phyloP scores from a whole-genome alignment of 2,329 filamentous ascomycete genomes.

The Orbilia javanica region DNA sequence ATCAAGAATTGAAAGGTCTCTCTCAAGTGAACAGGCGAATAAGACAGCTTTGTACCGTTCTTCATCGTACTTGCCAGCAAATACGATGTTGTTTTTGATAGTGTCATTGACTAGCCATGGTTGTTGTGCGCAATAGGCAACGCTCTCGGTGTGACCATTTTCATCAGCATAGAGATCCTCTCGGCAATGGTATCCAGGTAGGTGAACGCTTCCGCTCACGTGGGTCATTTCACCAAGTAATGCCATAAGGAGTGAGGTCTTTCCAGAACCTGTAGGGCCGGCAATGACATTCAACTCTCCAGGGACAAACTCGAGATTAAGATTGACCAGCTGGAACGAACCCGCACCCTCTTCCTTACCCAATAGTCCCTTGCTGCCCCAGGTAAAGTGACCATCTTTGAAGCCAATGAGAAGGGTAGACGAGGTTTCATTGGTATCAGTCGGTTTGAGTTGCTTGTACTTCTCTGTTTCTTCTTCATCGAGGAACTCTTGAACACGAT shows the following conservation, averaged over 20 bases:
- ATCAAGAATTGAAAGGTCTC: slow-evolving; percentile 91
- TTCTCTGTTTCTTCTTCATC: slow-evolving; percentile 96
- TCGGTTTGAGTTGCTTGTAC: slow-evolving; percentile 79
- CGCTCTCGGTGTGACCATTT: slow-evolving; percentile 87
- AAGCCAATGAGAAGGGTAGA: slow-evolving; percentile 85
- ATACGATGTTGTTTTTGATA: slow-evolving; percentile 95
- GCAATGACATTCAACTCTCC: slow-evolving; percentile 92
- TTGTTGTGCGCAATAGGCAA: slow-evolving; percentile 96
- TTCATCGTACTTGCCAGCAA: slow-evolving; percentile 83
- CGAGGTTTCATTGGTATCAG: slow-evolving; percentile 74
- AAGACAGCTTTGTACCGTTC: slow-evolving; percentile 88
- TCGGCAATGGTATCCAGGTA: slow-evolving; percentile 86
- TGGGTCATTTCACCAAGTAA: slow-evolving; percentile 95
- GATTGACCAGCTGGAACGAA: slow-evolving; percentile 83
- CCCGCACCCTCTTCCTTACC: slow-evolving; percentile 71
- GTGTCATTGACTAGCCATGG: slow-evolving; percentile 97
- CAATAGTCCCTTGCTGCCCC: slow-evolving; percentile 74
- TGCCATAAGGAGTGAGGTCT: slow-evolving; percentile 96
- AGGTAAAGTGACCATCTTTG: slow-evolving; percentile 85
- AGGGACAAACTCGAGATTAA: slow-evolving; percentile 84
- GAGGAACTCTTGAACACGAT: slow-evolving; percentile 94
- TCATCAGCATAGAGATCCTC: slow-evolving; percentile 85
- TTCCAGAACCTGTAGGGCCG: slow-evolving; percentile 92
- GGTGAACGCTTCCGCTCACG: slow-evolving; percentile 81
- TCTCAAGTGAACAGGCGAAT: slow-evolving; percentile 88